Evolutionary conservation across 1,139 yeast genomes (phyloP).

Genomic region (Entelexis paramagnoliae): DNA sequence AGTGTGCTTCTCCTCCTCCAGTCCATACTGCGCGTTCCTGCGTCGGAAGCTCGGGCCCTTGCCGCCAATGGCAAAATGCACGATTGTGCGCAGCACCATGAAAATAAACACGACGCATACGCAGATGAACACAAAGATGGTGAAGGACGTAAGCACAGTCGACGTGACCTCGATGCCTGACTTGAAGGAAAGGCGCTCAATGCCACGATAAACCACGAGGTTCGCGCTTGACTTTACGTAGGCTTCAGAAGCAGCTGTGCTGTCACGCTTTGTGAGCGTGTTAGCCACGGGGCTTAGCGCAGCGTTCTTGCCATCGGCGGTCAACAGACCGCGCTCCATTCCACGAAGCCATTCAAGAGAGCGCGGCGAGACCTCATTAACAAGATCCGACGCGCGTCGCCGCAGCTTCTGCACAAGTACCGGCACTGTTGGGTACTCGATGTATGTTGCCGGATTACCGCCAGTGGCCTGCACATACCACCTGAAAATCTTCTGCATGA

Average conservation of each 20-base stretch:
- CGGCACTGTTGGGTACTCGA: slow-evolving; percentile 41
- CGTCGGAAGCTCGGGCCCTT: neutral
- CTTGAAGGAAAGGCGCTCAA: slow-evolving; percentile 80
- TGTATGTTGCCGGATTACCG: slow-evolving; percentile 67
- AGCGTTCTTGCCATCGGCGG: slow-evolving; percentile 7
- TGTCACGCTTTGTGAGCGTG: slow-evolving; percentile 10
- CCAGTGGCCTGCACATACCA: slow-evolving; percentile 97
- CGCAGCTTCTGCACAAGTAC: slow-evolving; percentile 62
- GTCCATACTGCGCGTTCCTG: neutral
- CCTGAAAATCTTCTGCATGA: slow-evolving; percentile 76
- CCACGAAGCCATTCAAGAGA: slow-evolving; percentile 22
- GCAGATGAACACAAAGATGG: slow-evolving; percentile 65
- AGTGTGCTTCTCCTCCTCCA: neutral
- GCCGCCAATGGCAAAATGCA: neutral
- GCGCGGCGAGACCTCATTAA: slow-evolving; percentile 19
- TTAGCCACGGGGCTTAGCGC: neutral
- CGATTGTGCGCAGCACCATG: slow-evolving; percentile 19
- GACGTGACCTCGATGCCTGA: slow-evolving; percentile 79
- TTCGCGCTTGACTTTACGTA: slow-evolving; percentile 24
- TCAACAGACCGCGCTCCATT: neutral
- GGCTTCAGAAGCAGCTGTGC: slow-evolving; percentile 17
- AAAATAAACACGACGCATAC: slow-evolving; percentile 28
- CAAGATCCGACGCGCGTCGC: slow-evolving; percentile 18
- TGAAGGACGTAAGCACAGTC: slow-evolving; percentile 74
- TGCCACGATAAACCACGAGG: slow-evolving; percentile 61